Evolutionary conservation across 306 rosid species (phyloP), one percentile per base, ranked within the genome.

Genomic region (Ziziphus jujuba): DNA sequence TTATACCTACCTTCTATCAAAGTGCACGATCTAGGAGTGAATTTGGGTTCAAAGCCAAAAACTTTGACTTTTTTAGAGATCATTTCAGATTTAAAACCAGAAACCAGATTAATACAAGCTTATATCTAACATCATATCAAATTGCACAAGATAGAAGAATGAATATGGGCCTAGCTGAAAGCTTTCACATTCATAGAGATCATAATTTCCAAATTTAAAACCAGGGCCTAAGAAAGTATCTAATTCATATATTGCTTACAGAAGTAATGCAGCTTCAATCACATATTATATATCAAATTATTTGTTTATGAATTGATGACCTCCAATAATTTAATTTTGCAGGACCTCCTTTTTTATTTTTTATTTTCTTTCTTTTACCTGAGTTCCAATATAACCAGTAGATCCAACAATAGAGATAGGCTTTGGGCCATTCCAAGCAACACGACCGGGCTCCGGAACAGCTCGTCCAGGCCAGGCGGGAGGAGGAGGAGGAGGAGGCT

Each of bases 391-490:
- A 13, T 97, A 93, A 66, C 99, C 99, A 36, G 99, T 93, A 44
- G 75, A 86, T 43, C 99, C 99, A 14, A 93, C 84, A 24, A 93
- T 76, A 43, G 99, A 88, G 33, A 93, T 93, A 35, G 97, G 95
- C 85, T 93, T 93, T 52, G 87, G 97, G 7, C 97, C 99, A 34
- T 90, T 92, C 96, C 95, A 88, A 50, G 79, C 79, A 83, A 73
- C 77, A 50, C 65, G 72, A 67, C 74, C 82, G 1, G 65, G 16
- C 69, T 90, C 96, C 0, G 74, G 67, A 13, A 84, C 74, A 25
- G 99, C 99, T 72, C 97, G 76, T 75, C 97, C 99, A 4, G 99
- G 95, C 99, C 99, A 93, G 5, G 97, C 99, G 24, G 99, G 92
- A 47, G 97, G 98, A 55, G 33, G 33, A 55, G 33, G 33, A 28